Conservation (phyloP, 1,284 basidiomycete genomes). For the Inonotus hispidus region DNA sequence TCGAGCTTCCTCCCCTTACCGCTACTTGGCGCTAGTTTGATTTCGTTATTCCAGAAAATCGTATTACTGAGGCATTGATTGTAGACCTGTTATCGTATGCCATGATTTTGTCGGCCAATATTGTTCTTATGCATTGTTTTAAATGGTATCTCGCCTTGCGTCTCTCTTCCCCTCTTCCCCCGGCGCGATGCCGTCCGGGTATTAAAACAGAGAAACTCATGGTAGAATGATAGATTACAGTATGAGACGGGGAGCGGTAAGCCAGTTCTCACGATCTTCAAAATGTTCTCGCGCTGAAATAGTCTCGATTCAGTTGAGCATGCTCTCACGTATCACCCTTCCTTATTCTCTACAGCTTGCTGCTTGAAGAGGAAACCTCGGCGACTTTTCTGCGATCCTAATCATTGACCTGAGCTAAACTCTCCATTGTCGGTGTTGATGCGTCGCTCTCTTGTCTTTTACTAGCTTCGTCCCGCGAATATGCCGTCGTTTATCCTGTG, state of each 20-base stretch:
- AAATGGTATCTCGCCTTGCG: background rate
- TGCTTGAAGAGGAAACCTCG: constrained; percentile 14
- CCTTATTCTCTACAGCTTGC: background rate
- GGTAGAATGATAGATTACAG: too few species aligned
- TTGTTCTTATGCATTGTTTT: background rate
- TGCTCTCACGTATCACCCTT: background rate
- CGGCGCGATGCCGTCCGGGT: too few species aligned
- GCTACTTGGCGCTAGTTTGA: background rate
- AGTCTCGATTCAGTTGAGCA: background rate
- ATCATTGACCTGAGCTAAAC: background rate
- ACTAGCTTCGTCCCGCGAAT: constrained; percentile 8
- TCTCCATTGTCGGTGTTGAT: background rate
- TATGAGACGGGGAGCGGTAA: background rate
- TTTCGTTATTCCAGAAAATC: background rate
- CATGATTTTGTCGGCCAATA: background rate
- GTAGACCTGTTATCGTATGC: background rate
- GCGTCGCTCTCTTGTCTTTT: background rate
- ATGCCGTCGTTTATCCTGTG: constrained; percentile 15
- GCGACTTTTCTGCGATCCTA: constrained; percentile 1
- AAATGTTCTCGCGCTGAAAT: background rate
- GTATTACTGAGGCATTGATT: background rate
- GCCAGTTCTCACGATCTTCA: background rate
- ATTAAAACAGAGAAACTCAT: too few species aligned
- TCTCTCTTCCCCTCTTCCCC: background rate
- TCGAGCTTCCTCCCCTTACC: background rate